A percentile compares a stretch with the other conserved stretches of the same genome.
Conservation (phyloP, 2,329 filamentous ascomycete genomes). For the Alternaria postmessia region DNA sequence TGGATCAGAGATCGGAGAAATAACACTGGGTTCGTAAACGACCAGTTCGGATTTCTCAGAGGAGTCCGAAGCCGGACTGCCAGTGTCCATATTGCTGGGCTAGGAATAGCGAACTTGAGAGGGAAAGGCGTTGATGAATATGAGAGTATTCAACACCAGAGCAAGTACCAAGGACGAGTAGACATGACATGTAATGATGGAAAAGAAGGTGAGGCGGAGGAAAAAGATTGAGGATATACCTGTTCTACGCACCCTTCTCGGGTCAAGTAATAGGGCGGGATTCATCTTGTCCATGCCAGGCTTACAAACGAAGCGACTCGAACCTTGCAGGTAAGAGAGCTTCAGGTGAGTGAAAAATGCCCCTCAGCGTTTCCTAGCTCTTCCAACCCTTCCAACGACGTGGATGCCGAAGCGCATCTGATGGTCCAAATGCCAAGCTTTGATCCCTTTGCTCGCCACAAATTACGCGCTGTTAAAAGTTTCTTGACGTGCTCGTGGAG, state of each 20-base stretch:
- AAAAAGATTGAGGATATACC: conserved; percentile 26
- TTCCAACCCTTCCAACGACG: conserved; percentile 2
- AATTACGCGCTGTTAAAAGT: not conserved
- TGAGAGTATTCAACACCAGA: not conserved
- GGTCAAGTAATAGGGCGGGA: conserved; percentile 39
- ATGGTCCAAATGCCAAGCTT: conserved; percentile 23
- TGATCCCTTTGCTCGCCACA: conserved; percentile 17
- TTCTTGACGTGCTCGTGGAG: not conserved
- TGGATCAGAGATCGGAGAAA: not conserved
- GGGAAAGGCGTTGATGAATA: not conserved
- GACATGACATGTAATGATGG: not conserved
- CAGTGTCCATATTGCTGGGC: conserved; percentile 1
- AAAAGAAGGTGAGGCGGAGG: conserved; percentile 1
- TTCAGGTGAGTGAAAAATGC: conserved; percentile 1
- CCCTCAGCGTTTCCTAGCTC: conserved; percentile 3
- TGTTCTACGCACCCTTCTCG: conserved; percentile 32
- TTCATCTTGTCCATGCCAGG: conserved; percentile 27
- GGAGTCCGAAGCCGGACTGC: not conserved
- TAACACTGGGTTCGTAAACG: not conserved
- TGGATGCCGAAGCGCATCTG: conserved; percentile 23
- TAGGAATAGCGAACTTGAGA: not conserved
- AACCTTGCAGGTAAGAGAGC: conserved; percentile 8
- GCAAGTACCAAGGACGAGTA: not conserved
- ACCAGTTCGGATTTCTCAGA: not conserved
- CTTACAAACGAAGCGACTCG: conserved; percentile 24